A percentile compares a stretch with the other conserved stretches of the same genome.
Evolutionary conservation across 1,139 yeast species (phyloP).

Genomic region (Scheffersomyces illinoinensis): DNA sequence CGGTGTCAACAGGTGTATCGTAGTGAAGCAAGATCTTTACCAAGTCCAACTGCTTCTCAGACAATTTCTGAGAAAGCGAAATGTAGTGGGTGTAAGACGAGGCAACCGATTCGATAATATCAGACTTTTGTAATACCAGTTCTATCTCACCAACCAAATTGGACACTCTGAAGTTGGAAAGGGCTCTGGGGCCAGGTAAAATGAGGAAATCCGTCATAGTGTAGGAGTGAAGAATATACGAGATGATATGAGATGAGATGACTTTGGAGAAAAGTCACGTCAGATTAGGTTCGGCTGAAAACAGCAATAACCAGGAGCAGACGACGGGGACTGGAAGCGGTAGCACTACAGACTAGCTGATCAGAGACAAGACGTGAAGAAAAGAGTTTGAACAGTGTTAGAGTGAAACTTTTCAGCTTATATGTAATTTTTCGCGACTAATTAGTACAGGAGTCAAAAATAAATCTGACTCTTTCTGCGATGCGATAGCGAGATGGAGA

Average conservation of each 20-base stretch:
- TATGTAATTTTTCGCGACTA: not conserved
- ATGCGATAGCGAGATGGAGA: not conserved
- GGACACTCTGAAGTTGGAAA: conserved; percentile 82
- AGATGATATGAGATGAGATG: not conserved
- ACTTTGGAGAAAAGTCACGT: conserved; percentile 1
- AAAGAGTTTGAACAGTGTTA: not conserved
- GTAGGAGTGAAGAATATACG: conserved; percentile 5
- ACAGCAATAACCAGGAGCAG: not conserved
- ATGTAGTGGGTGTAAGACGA: conserved; percentile 84
- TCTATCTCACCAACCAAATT: conserved; percentile 74
- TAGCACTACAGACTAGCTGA: not conserved
- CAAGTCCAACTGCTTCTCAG: conserved; percentile 39
- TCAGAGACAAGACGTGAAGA: not conserved
- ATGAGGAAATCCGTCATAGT: conserved; percentile 41
- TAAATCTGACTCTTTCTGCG: conserved; percentile 1
- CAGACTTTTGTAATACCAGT: conserved; percentile 57
- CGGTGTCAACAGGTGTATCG: conserved; percentile 62
- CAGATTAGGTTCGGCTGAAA: not conserved
- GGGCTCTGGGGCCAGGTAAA: conserved; percentile 88
- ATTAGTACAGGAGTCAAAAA: not conserved
- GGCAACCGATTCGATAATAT: conserved; percentile 67
- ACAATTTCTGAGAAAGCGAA: conserved; percentile 47
- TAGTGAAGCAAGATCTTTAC: conserved; percentile 70
- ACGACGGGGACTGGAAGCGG: not conserved
- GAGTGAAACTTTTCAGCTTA: not conserved